A percentile compares a stretch with the other conserved stretches of the same genome.
These are phyloP conservation scores for Aspergillus bertholletiae DNA, from an alignment of 495 filamentous ascomycete genomes.

Conservation along the genomic window DNA sequence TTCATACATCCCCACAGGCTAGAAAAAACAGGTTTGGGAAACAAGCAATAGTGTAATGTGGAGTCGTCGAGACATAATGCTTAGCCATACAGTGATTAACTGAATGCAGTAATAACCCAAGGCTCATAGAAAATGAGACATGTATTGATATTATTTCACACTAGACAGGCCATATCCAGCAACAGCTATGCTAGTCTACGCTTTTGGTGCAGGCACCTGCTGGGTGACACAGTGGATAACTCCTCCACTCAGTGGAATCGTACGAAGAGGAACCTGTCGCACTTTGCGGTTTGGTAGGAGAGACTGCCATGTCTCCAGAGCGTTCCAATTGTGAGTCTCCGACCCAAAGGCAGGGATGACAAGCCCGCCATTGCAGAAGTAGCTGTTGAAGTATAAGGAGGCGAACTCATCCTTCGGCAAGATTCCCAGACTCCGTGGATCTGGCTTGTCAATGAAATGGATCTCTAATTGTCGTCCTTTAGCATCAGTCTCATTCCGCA, in stretches of 20 bases:
- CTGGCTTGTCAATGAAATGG: constrained; percentile 20
- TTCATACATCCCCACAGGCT: no score
- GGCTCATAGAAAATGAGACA: no score
- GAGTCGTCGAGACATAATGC: no score
- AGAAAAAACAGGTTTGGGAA: no score
- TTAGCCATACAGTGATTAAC: no score
- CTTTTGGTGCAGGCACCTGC: constrained; percentile 13
- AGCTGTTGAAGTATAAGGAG: constrained; percentile 26
- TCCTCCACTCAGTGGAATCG: constrained; percentile 24
- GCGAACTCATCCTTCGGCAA: constrained; percentile 18
- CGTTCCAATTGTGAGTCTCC: constrained; percentile 12
- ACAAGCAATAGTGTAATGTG: no score
- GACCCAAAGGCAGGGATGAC: constrained; percentile 26
- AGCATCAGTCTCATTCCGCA: constrained; percentile 19
- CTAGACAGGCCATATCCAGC: background rate
- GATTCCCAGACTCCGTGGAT: constrained; percentile 12
- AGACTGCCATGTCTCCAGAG: constrained; percentile 16
- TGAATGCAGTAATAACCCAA: no score
- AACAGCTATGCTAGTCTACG: background rate
- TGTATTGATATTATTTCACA: background rate
- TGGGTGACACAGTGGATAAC: constrained; percentile 29
- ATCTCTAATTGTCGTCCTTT: constrained; percentile 22
- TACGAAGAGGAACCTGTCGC: constrained; percentile 21
- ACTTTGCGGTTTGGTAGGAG: constrained; percentile 19
- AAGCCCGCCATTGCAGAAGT: constrained; percentile 25